These are phyloP conservation scores for Pyrus bretschneideri DNA, from an alignment of 306 rosid genomes.

Conservation along the genomic window DNA sequence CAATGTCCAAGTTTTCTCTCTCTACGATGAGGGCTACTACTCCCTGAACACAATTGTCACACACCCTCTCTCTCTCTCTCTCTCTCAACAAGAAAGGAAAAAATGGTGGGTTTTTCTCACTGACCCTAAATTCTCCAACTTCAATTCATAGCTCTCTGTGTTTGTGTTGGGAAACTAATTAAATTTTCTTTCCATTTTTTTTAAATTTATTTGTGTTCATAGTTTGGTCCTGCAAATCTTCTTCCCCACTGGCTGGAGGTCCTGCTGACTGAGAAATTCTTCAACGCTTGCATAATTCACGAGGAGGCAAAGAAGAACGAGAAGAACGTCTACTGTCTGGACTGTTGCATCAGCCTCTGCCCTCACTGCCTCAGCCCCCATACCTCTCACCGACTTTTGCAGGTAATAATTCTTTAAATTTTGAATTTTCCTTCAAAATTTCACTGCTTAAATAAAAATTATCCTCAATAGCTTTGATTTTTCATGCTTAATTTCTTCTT, in stretches of 20 bases:
- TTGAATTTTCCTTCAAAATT: not conserved
- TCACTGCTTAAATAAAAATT: not conserved
- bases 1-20: constrained; percentile 31
- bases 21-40: constrained; percentile 29
- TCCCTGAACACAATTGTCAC: constrained; percentile 9
- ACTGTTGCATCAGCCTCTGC: constrained; percentile 84
- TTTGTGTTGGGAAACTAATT: not conserved
- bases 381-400: constrained; percentile 68
- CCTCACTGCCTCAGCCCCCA: constrained; percentile 83
- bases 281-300: constrained; percentile 84
- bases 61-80: no score
- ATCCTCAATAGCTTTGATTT: not conserved
- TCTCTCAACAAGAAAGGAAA: not conserved
- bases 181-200: not conserved
- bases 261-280: constrained; percentile 74
- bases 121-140: not conserved
- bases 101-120: constrained; percentile 39
- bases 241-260: constrained; percentile 76
- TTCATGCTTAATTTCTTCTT: not conserved
- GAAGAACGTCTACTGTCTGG: constrained; percentile 79
- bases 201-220: not conserved
- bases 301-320: constrained; percentile 83
- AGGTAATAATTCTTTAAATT: constrained; percentile 33
- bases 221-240: constrained; percentile 31
- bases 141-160: not conserved